Evolutionary conservation across 371 early-diverging fungal genomes (phyloP).

Genomic region (Umbelopsis sp.): DNA sequence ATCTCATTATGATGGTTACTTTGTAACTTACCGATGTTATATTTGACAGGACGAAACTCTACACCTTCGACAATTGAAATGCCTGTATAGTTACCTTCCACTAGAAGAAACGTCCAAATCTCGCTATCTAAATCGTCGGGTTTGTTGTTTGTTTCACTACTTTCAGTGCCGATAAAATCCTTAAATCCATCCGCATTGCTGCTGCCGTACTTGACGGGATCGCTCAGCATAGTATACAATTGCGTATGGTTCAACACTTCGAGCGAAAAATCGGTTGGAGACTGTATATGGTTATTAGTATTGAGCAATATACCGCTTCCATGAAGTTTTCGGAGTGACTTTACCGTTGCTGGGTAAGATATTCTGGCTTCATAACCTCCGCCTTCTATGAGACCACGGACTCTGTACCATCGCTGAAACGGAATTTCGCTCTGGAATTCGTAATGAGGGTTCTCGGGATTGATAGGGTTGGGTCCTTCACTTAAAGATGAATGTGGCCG

Average conservation of each 20-base stretch:
- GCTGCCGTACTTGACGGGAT: neutral
- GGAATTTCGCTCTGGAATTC: constrained; percentile 21
- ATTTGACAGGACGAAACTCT: constrained; percentile 29
- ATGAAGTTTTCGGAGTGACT: neutral
- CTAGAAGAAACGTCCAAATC: constrained; percentile 19
- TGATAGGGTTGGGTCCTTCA: constrained; percentile 6
- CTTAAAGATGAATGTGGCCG: constrained; percentile 2
- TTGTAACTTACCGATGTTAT: constrained; percentile 35
- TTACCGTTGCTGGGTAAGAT: constrained; percentile 52
- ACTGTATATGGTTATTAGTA: neutral
- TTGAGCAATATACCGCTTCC: neutral
- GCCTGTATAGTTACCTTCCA: constrained; percentile 38
- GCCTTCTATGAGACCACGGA: constrained; percentile 24
- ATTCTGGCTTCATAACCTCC: constrained; percentile 40
- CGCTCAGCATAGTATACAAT: neutral
- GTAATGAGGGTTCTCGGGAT: constrained; percentile 24
- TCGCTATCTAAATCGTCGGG: neutral
- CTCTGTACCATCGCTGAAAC: constrained; percentile 25
- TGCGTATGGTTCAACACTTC: neutral
- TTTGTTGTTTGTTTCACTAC: constrained; percentile 8
- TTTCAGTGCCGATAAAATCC: constrained; percentile 21
- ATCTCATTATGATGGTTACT: too few relatives aligned
- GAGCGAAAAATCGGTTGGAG: constrained; percentile 42
- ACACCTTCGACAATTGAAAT: constrained; percentile 31
- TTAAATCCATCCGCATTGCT: neutral